Evolutionary conservation across 345 rosid species (phyloP).

Genomic region (Dipteronia sinensis): DNA sequence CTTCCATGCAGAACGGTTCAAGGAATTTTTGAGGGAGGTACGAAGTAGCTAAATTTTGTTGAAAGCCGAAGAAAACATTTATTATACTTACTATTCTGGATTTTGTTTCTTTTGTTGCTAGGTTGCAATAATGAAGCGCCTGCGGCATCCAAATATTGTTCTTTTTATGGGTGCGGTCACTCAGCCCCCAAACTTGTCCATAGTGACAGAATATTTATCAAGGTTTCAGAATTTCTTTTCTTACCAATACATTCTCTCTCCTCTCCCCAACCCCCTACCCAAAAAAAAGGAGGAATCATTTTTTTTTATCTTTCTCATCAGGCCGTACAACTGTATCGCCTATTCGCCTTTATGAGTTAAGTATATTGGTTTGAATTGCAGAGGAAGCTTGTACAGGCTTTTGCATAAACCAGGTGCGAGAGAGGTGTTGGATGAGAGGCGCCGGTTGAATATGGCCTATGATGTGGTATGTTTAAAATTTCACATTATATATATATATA

Average conservation of each 20-base stretch:
- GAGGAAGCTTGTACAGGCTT: conserved; percentile 96
- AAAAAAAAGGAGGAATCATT: not conserved
- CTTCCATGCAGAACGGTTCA: conserved; percentile 76
- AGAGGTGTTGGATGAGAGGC: conserved; percentile 88
- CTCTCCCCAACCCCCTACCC: not conserved
- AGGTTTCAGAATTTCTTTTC: conserved; percentile 51
- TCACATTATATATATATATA: not conserved
- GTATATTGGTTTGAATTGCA: conserved; percentile 40
- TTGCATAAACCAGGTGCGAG: conserved; percentile 86
- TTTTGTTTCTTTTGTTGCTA: conserved; percentile 29
- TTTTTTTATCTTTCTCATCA: not conserved
- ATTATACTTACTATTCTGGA: conserved; percentile 23
- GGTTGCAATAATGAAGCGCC: conserved; percentile 98
- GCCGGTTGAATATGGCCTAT: conserved; percentile 92
- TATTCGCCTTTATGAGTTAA: conserved; percentile 3
- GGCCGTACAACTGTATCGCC: not conserved
- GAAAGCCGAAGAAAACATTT: not conserved
- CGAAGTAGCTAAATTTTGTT: conserved; percentile 16
- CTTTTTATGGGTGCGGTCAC: conserved; percentile 99
- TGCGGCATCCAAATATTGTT: conserved; percentile 98
- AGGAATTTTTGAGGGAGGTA: conserved; percentile 98
- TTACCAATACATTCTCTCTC: not conserved
- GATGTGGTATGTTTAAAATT: conserved; percentile 75
- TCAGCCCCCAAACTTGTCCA: conserved; percentile 94
- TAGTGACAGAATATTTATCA: conserved; percentile 96